Conservation (phyloP, 1,284 basidiomycete genomes). For the Laetiporus sulphureus region DNA sequence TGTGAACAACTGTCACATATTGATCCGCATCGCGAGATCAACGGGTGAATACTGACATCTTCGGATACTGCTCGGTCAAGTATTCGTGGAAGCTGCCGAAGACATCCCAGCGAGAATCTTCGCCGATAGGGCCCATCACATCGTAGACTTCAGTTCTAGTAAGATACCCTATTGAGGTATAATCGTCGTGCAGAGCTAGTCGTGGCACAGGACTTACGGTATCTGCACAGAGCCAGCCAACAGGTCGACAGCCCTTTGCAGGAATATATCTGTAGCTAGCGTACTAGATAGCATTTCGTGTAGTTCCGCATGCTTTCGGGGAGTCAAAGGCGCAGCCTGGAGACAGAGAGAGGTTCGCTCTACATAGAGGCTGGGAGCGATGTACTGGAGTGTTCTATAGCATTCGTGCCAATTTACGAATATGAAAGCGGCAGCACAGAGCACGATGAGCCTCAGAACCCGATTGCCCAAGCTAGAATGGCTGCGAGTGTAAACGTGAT, state of each 20-base stretch:
- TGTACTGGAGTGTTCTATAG: too few species aligned
- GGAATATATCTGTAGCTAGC: neutral
- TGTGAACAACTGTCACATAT: constrained; percentile 16
- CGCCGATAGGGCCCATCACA: constrained; percentile 24
- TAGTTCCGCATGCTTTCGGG: too few species aligned
- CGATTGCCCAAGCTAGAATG: too few species aligned
- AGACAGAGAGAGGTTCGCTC: too few species aligned
- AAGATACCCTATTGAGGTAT: neutral
- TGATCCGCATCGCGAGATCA: constrained; percentile 5
- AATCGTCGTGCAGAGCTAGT: neutral
- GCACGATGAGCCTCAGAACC: too few species aligned
- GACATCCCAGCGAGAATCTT: constrained; percentile 37
- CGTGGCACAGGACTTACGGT: constrained; percentile 3
- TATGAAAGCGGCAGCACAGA: too few species aligned
- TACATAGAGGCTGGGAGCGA: too few species aligned
- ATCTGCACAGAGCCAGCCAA: constrained; percentile 8
- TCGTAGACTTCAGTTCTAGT: constrained; percentile 25
- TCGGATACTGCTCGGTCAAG: constrained; percentile 32
- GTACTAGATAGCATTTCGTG: too few species aligned
- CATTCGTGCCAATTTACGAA: too few species aligned
- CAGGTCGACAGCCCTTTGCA: constrained; percentile 1
- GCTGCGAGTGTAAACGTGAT: too few species aligned
- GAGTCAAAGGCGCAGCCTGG: too few species aligned
- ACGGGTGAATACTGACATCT: constrained; percentile 24
- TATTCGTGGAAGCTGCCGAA: constrained; percentile 34